A percentile compares a stretch with the other conserved stretches of the same genome.
Conservation (phyloP, 2,329 filamentous ascomycete genomes). For the Colletotrichum spinosum region DNA sequence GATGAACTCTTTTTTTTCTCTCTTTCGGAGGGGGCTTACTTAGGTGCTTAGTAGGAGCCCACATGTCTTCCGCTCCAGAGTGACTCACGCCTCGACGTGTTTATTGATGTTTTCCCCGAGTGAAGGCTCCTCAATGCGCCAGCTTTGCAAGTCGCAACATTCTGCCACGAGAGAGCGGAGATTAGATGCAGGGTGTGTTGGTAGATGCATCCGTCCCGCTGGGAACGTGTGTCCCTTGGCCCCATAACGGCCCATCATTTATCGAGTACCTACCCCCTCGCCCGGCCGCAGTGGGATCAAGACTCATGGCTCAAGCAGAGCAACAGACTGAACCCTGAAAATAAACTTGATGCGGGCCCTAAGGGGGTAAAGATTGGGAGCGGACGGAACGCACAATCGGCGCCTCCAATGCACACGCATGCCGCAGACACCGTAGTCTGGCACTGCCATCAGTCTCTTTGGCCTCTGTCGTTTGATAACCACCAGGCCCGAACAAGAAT, state of each 20-base stretch:
- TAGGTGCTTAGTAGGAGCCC: slow-evolving; percentile 2
- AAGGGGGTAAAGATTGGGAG: not conserved
- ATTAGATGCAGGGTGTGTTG: slow-evolving; percentile 4
- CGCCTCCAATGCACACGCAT: slow-evolving; percentile 1
- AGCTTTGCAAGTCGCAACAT: slow-evolving; percentile 1
- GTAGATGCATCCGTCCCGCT: slow-evolving; percentile 26
- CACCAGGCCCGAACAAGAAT: slow-evolving; percentile 2
- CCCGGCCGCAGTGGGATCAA: slow-evolving; percentile 26
- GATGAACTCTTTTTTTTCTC: slow-evolving; percentile 6
- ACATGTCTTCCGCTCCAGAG: slow-evolving; percentile 3
- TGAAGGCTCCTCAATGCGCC: not conserved
- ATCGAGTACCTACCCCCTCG: slow-evolving; percentile 27
- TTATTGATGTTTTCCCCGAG: slow-evolving; percentile 17
- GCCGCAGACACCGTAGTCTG: slow-evolving; percentile 14
- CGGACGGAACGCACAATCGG: not conserved
- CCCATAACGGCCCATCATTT: slow-evolving; percentile 20
- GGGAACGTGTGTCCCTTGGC: slow-evolving; percentile 15
- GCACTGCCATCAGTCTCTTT: slow-evolving; percentile 21
- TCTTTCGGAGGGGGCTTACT: too few species aligned
- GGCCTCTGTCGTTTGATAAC: not conserved
- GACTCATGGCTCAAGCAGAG: not conserved
- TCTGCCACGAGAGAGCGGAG: slow-evolving; percentile 3
- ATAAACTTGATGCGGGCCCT: slow-evolving; percentile 3
- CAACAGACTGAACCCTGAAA: slow-evolving; percentile 4
- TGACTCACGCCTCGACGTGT: slow-evolving; percentile 27